Conservation (phyloP, 2,329 filamentous ascomycete genomes). For the Aureobasidium musti region DNA sequence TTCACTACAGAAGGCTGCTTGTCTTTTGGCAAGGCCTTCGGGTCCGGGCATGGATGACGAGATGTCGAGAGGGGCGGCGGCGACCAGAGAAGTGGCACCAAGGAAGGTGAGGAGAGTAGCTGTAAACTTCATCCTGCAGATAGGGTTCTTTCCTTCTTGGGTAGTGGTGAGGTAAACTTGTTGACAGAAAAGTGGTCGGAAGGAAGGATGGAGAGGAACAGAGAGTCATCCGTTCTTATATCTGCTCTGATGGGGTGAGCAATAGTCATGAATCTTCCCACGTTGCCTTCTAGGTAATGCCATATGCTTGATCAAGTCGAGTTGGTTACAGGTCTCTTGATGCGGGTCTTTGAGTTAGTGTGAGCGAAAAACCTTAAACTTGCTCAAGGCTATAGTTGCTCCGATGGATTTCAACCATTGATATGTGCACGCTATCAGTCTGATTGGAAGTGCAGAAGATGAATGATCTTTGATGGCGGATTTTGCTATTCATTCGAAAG, state of each 20-base stretch:
- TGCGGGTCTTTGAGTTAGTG: not conserved
- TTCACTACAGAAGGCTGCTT: not conserved
- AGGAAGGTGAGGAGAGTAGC: not conserved
- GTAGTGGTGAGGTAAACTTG: not conserved
- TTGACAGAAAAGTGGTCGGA: not conserved
- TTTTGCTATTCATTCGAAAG: no score
- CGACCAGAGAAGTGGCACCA: not conserved
- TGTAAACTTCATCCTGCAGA: not conserved
- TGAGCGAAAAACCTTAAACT: not conserved
- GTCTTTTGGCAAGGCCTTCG: not conserved
- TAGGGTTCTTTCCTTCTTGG: not conserved
- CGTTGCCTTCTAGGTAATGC: no score
- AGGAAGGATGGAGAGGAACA: not conserved
- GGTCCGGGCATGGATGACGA: not conserved
- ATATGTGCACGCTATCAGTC: not conserved
- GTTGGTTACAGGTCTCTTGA: not conserved
- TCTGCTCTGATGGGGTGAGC: not conserved
- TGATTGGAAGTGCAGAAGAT: not conserved
- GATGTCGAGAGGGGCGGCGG: not conserved
- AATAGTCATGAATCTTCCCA: not conserved
- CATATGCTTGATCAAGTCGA: not conserved
- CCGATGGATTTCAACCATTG: no score
- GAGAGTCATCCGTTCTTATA: not conserved
- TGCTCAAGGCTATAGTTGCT: not conserved
- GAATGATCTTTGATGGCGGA: not conserved